Conservation (phyloP, 2,329 filamentous ascomycete genomes). For the Magnaporthiopsis rhizophila region DNA sequence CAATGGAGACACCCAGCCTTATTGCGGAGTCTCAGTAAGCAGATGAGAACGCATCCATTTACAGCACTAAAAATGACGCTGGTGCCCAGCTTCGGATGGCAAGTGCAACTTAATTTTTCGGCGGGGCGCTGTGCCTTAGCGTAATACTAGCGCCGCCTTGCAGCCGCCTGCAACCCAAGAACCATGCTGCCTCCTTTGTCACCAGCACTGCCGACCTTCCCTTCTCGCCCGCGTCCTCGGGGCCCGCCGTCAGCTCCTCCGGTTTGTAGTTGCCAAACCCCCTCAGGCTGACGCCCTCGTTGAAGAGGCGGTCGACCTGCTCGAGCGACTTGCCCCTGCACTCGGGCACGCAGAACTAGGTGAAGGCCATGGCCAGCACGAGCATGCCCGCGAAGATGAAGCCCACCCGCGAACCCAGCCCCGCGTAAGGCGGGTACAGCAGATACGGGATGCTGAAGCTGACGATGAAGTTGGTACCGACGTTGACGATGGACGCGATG, state of each 20-base stretch:
- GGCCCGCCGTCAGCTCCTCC: too few species aligned
- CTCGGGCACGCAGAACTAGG: conserved; percentile 13
- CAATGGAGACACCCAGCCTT: too few species aligned
- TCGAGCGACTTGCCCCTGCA: conserved; percentile 11
- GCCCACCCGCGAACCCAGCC: conserved; percentile 10
- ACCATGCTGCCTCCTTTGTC: too few species aligned
- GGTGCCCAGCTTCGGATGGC: too few species aligned
- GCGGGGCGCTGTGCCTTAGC: not conserved
- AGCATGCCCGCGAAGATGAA: conserved; percentile 1
- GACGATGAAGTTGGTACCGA: conserved; percentile 17
- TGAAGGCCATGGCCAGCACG: conserved; percentile 9
- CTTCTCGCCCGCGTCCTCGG: too few species aligned
- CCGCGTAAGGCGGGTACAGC: conserved; percentile 9
- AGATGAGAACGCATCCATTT: too few species aligned
- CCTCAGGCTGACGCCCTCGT: conserved; percentile 4
- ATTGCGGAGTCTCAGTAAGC: too few species aligned
- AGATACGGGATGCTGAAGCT: conserved; percentile 10
- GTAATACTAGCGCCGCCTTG: not conserved
- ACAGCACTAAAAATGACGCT: too few species aligned
- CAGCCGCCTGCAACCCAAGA: not conserved
- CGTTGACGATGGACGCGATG: conserved; percentile 21
- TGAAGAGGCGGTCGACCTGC: conserved; percentile 13
- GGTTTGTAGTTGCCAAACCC: not conserved
- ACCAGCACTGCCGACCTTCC: too few species aligned
- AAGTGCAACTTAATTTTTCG: too few species aligned